Conservation (phyloP, 129 eudicot species). For the Artemisia annua region DNA sequence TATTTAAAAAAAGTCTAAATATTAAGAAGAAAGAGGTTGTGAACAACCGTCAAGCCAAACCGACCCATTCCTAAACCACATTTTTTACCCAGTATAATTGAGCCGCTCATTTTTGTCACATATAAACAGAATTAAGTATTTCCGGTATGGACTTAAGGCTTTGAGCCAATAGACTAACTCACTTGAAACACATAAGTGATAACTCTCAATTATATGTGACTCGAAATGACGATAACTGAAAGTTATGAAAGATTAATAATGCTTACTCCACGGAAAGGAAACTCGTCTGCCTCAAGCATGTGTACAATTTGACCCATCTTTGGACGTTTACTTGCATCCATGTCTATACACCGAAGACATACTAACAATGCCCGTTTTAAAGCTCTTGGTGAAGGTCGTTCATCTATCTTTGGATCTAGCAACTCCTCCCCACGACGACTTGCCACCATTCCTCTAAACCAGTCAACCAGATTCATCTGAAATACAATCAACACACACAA, state of each 20-base stretch:
- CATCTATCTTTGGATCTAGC: slow-evolving; percentile 58
- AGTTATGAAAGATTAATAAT: background rate
- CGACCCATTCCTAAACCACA: too few relatives aligned
- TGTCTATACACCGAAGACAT: slow-evolving; percentile 91
- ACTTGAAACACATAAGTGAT: background rate
- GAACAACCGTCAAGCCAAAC: too few relatives aligned
- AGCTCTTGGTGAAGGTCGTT: slow-evolving; percentile 78
- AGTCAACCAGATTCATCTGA: slow-evolving; percentile 95
- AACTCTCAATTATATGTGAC: background rate
- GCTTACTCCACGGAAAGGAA: slow-evolving; percentile 70
- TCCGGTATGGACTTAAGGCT: too few relatives aligned
- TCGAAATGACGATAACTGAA: background rate
- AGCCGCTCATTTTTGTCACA: too few relatives aligned
- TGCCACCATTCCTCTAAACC: slow-evolving; percentile 90
- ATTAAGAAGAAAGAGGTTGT: too few relatives aligned
- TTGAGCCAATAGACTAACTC: too few relatives aligned
- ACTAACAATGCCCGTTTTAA: slow-evolving; percentile 73
- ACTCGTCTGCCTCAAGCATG: slow-evolving; percentile 92
- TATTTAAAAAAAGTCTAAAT: too few relatives aligned
- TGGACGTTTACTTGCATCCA: slow-evolving; percentile 82
- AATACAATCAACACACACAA: slow-evolving; percentile 20
- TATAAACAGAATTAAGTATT: too few relatives aligned
- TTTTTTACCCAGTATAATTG: background rate
- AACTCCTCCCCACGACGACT: slow-evolving; percentile 81
- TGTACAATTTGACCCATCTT: slow-evolving; percentile 92